These are phyloP conservation scores for Halenospora varia DNA, from an alignment of 495 filamentous ascomycete species.

Conservation along the genomic window DNA sequence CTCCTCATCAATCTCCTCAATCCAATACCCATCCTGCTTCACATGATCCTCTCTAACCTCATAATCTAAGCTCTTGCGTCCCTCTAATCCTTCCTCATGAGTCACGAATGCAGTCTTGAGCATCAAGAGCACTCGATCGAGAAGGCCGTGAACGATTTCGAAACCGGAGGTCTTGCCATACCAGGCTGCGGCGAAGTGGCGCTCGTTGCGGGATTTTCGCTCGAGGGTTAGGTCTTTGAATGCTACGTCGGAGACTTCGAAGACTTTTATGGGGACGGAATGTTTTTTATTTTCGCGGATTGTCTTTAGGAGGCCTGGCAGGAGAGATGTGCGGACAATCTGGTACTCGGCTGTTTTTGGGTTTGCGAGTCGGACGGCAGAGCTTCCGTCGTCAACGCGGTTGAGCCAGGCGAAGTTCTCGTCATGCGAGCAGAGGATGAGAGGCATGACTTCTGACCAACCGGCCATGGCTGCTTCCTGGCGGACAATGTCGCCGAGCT, in stretches of 20 bases:
- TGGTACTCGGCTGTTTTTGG: slow-evolving; percentile 97
- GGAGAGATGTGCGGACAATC: slow-evolving; percentile 82
- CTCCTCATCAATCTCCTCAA: slow-evolving; percentile 82
- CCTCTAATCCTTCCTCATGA: slow-evolving; percentile 62
- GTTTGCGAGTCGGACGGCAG: slow-evolving; percentile 85
- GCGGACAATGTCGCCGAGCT: slow-evolving; percentile 87
- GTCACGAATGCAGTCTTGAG: slow-evolving; percentile 76
- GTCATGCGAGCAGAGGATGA: slow-evolving; percentile 96
- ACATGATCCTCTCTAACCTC: slow-evolving; percentile 45
- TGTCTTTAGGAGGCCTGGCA: slow-evolving; percentile 93
- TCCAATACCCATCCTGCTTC: slow-evolving; percentile 75
- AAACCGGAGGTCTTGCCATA: slow-evolving; percentile 95
- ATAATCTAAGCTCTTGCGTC: slow-evolving; percentile 40
- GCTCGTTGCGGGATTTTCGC: slow-evolving; percentile 83
- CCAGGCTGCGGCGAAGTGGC: slow-evolving; percentile 92
- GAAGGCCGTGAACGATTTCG: slow-evolving; percentile 89
- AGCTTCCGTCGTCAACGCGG: slow-evolving; percentile 80
- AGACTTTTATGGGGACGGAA: slow-evolving; percentile 84
- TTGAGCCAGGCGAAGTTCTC: slow-evolving; percentile 98
- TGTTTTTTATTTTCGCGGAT: slow-evolving; percentile 92
- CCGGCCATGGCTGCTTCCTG: slow-evolving; percentile 90
- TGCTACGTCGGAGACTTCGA: slow-evolving; percentile 87
- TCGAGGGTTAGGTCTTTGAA: slow-evolving; percentile 79
- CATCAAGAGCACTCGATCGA: slow-evolving; percentile 93
- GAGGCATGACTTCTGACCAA: slow-evolving; percentile 93